Evolutionary conservation across 345 rosid species (phyloP).

Genomic region (Draba incana): DNA sequence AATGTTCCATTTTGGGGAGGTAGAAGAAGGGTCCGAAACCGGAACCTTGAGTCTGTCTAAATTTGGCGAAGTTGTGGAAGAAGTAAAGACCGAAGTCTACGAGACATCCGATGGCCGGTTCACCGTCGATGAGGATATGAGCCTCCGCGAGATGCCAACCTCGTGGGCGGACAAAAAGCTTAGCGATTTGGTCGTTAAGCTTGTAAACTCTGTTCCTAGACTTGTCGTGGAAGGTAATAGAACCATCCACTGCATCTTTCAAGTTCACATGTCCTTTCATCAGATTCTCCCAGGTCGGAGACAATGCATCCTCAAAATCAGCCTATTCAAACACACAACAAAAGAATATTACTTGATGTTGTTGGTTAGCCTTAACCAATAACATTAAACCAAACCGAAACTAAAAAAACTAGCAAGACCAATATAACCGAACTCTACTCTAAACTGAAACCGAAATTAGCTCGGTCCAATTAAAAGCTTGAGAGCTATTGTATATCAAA

Average conservation of each 20-base stretch:
- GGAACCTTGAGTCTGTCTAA: slow-evolving; percentile 68
- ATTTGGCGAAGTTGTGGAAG: slow-evolving; percentile 70
- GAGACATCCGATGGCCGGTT: slow-evolving; percentile 87
- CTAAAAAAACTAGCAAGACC: neutral
- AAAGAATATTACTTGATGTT: too few relatives aligned
- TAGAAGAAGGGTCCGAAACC: slow-evolving; percentile 96
- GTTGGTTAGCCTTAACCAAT: too few relatives aligned
- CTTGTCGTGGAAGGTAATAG: slow-evolving; percentile 74
- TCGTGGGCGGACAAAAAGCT: slow-evolving; percentile 83
- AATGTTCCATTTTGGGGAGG: slow-evolving; percentile 96
- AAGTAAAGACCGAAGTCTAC: slow-evolving; percentile 93
- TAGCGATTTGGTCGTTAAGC: slow-evolving; percentile 80
- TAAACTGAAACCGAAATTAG: neutral
- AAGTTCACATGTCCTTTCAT: slow-evolving; percentile 88
- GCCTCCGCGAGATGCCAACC: slow-evolving; percentile 96
- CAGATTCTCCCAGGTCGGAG: slow-evolving; percentile 96
- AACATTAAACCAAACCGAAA: neutral
- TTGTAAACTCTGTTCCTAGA: slow-evolving; percentile 80
- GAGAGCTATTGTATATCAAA: neutral
- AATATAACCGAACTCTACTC: neutral
- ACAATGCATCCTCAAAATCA: slow-evolving; percentile 88
- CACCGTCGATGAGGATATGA: slow-evolving; percentile 81
- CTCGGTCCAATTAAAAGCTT: neutral
- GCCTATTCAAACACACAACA: slow-evolving; percentile 50
- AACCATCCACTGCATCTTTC: slow-evolving; percentile 87